Evolutionary conservation across 108 stramenopile species (phyloP).

Genomic region (Parietichytrium sp.): DNA sequence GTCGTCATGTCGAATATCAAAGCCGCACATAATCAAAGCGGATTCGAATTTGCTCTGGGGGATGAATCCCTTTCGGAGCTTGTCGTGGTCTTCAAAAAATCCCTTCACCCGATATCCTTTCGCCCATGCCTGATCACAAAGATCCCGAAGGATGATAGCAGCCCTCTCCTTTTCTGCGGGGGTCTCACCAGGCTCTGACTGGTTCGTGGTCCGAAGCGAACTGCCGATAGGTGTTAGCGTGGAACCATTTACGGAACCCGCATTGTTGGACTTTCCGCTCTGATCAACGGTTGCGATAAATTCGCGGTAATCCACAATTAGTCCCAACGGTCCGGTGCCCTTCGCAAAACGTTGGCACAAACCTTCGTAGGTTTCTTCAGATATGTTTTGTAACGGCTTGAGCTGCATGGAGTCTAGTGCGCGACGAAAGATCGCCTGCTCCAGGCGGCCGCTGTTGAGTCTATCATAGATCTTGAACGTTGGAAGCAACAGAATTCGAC

Average conservation of each 20-base stretch:
- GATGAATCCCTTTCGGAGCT: not conserved
- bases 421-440: not conserved
- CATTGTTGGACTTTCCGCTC: too few relatives aligned
- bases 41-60: conserved; percentile 25
- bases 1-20: too few relatives aligned
- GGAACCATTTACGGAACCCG: too few relatives aligned
- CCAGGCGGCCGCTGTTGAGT: not conserved
- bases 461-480: not conserved
- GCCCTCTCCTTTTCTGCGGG: too few relatives aligned
- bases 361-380: not conserved
- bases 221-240: too few relatives aligned
- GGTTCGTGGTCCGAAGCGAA: too few relatives aligned
- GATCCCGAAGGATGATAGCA: too few relatives aligned
- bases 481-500: not conserved
- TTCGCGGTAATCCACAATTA: not conserved
- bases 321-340: not conserved
- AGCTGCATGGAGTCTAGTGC: conserved; percentile 24
- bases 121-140: too few relatives aligned
- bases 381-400: not conserved
- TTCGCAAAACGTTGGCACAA: not conserved
- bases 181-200: too few relatives aligned
- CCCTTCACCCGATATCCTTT: too few relatives aligned
- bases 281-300: too few relatives aligned
- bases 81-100: not conserved
- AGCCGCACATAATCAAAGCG: not conserved